Percentiles rank a stretch among this genome's conserved stretches.
Conservation (phyloP, 257 asterid species). For the Gynochthodes officinalis region DNA sequence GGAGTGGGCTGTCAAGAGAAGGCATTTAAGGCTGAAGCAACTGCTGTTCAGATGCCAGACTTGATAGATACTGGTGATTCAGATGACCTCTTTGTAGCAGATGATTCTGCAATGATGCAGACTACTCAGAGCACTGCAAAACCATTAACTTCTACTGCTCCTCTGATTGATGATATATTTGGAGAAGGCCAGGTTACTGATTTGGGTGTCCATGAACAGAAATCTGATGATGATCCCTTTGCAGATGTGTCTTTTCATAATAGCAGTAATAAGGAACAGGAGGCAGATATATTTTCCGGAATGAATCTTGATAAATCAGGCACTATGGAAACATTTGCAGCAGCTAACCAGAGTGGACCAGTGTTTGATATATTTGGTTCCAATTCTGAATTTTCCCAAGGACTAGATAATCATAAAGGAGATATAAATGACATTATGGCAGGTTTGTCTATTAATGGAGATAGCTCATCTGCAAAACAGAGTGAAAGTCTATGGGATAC, state of each 20-base stretch:
- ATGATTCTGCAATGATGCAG: constrained; percentile 37
- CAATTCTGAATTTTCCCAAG: constrained; percentile 42
- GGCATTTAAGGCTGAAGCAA: constrained; percentile 42
- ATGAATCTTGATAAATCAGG: constrained; percentile 46
- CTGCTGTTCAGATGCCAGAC: constrained; percentile 56
- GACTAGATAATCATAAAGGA: constrained; percentile 30
- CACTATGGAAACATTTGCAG: constrained; percentile 28
- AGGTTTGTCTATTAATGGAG: constrained; percentile 48
- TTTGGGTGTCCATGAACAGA: constrained; percentile 37
- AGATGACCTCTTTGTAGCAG: constrained; percentile 46
- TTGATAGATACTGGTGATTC: constrained; percentile 83
- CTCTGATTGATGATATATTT: constrained; percentile 67
- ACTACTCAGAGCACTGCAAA: constrained; percentile 33
- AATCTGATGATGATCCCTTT: constrained; percentile 80
- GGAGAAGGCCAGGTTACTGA: constrained; percentile 44
- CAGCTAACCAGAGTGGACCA: constrained; percentile 40
- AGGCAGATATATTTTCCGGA: constrained; percentile 64
- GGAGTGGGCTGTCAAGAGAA: constrained; percentile 37
- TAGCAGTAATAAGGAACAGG: constrained; percentile 44
- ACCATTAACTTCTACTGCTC: constrained; percentile 44
- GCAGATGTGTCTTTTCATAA: constrained; percentile 86
- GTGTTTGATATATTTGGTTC: constrained; percentile 63
- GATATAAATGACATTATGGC: constrained; percentile 58
- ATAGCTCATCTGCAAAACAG: constrained; percentile 39
- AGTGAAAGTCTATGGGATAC: constrained; percentile 36